A percentile compares a stretch with the other conserved stretches of the same genome.
phyloP scores from a whole-genome alignment of 306 rosid species.

The Quercus mongolica region DNA sequence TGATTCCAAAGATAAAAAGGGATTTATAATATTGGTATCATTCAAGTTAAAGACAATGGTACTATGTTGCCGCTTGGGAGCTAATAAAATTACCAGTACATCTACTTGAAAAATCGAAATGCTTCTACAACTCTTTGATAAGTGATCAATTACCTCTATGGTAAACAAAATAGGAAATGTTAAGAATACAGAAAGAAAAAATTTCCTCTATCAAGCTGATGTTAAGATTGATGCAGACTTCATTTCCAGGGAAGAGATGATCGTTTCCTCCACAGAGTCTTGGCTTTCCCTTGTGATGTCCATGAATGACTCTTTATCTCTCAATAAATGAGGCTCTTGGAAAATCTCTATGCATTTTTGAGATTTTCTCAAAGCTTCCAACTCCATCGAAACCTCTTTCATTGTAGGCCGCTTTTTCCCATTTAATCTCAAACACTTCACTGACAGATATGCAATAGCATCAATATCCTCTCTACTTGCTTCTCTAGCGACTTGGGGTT shows the following conservation, averaged over 20 bases:
- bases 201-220: too few species aligned
- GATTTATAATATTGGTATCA: too few species aligned
- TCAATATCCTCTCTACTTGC: background rate
- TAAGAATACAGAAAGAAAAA: too few species aligned
- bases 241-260: background rate
- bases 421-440: slow-evolving; percentile 21
- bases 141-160: too few species aligned
- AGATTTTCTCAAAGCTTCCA: slow-evolving; percentile 18
- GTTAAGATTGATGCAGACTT: background rate
- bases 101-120: too few species aligned
- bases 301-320: background rate
- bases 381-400: slow-evolving; percentile 20
- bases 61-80: too few species aligned
- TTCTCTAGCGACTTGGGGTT: background rate
- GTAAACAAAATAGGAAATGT: too few species aligned
- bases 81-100: too few species aligned
- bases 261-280: background rate
- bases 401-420: slow-evolving; percentile 32
- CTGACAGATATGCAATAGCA: slow-evolving; percentile 7
- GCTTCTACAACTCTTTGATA: too few species aligned
- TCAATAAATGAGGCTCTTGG: background rate
- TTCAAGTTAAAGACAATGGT: too few species aligned
- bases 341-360: background rate
- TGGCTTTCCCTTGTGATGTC: too few species aligned
- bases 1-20: too few species aligned